Base-by-base conservation (phyloP, 2,329 filamentous ascomycete genomes). In the Hymenoscyphus fraxineus region DNA sequence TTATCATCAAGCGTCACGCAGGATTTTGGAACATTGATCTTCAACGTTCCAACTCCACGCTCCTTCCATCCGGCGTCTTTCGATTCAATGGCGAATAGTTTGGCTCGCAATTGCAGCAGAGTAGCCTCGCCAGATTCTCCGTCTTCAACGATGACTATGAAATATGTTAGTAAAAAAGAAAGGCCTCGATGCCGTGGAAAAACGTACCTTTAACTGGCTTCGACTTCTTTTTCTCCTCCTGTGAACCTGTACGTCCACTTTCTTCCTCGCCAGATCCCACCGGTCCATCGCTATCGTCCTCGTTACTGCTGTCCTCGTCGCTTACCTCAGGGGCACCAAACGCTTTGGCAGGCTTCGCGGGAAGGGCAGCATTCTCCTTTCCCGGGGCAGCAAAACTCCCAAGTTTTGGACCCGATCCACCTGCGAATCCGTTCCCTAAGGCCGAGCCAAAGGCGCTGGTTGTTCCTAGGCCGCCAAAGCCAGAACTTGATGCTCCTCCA, bases 81-180 rank as follows among this genome's bases (percentile, higher is more conserved):
- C 5, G 72, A 86, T 68, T 90, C 87, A 72, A 95, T 90, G 64
- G 89, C 85, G 79, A 92, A 98, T 65, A 98, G 85, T 77, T 96
- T 96, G 22, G 92, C 90, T 68, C 93, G 88, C 65, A 90, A 87
- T 56, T 87, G 84, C 73, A 94, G 85, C 59, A 92, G 79, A 1
- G 90, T 94, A 22, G 82, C 82, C 76, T 98, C 94, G 59, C 87
- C 87, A 72, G 93, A 88, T 78, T 98, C 94, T 63, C 94, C 94
- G 60, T 95, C 94, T 75, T 96, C 90, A 54, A 94, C 85, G 58
- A 80, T 79, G 35, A 88, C 86, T 93, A 71, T 62, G 13, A 3
- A 15, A 64, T 78, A 76, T 65, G 19, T 16, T 39, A 38, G 6
- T 39, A 60, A 51, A 27, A 4, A 9, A n/a, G 22, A 15, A 51